Evolutionary conservation across 805 yeast genomes (phyloP).

Genomic region (Metschnikowia arizonensis): DNA sequence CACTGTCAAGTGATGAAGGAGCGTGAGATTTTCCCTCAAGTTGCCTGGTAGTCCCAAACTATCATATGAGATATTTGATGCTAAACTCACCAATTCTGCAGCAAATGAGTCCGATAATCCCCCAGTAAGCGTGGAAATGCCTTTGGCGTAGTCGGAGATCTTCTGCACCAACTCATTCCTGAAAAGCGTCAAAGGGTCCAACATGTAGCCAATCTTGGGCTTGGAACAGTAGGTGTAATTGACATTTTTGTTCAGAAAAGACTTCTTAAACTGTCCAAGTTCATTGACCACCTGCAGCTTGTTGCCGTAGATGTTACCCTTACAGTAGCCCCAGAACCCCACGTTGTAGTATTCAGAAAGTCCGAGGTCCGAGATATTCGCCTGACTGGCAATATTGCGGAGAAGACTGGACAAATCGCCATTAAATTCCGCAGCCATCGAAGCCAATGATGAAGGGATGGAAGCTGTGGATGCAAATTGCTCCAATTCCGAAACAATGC

Average conservation of each 20-base stretch:
- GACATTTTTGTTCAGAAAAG: constrained; percentile 27
- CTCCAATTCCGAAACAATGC: constrained; percentile 11
- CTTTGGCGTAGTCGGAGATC: constrained; percentile 23
- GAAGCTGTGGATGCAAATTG: constrained; percentile 14
- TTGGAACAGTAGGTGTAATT: constrained; percentile 48
- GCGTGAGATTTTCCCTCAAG: constrained; percentile 42
- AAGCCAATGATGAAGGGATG: constrained; percentile 14
- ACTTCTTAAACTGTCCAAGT: constrained; percentile 16
- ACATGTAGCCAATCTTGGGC: constrained; percentile 52
- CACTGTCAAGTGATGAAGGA: constrained; percentile 46
- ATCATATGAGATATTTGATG: constrained; percentile 20
- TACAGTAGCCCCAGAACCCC: constrained; percentile 44
- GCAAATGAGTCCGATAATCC: constrained; percentile 10
- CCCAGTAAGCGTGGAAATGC: constrained; percentile 18
- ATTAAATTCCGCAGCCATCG: constrained; percentile 13
- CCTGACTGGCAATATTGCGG: constrained; percentile 17
- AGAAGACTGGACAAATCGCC: constrained; percentile 19
- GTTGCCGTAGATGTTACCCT: constrained; percentile 22
- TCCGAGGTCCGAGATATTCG: constrained; percentile 32
- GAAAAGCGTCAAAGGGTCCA: constrained; percentile 47
- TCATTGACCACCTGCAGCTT: constrained; percentile 3
- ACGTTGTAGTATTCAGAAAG: constrained; percentile 38
- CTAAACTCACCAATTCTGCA: constrained; percentile 12
- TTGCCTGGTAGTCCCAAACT: constrained; percentile 51
- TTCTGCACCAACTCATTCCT: constrained; percentile 31